Evolutionary conservation across 495 filamentous ascomycete species (phyloP).

Genomic region (Trichoderma orchidacearum): DNA sequence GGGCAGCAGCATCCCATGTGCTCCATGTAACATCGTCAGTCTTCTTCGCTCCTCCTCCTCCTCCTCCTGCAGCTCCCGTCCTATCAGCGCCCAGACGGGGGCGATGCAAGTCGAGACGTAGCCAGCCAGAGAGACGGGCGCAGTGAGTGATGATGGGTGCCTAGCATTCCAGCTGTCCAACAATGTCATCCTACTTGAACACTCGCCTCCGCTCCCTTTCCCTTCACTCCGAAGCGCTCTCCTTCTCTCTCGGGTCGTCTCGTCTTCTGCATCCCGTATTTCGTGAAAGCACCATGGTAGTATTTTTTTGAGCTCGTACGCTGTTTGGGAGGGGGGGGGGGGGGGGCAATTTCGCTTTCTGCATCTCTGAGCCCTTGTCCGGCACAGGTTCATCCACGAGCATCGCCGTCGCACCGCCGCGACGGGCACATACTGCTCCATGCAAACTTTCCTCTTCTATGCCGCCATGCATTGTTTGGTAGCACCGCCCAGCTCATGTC

Average conservation of each 20-base stretch:
- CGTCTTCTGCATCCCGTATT: neutral
- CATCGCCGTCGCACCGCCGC: neutral
- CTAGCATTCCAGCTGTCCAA: neutral
- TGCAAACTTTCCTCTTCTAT: neutral
- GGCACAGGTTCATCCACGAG: neutral
- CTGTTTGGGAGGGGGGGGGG: too few species aligned
- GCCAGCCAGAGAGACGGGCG: neutral
- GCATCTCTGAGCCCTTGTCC: neutral
- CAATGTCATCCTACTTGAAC: neutral
- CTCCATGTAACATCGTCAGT: neutral
- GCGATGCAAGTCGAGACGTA: too few species aligned
- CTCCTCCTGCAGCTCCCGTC: neutral
- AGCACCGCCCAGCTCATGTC: neutral
- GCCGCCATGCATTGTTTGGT: neutral
- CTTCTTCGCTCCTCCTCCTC: neutral
- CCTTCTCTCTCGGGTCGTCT: neutral
- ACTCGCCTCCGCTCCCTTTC: neutral
- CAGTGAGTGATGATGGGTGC: neutral
- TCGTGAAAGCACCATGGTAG: neutral
- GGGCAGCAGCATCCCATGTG: neutral
- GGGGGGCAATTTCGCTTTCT: neutral
- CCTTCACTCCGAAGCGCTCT: neutral
- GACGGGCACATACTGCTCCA: neutral
- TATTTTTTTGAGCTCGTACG: too few species aligned
- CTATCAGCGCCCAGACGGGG: neutral